Conservation (phyloP, 805 yeast genomes). For the Ogataea kodamae region DNA sequence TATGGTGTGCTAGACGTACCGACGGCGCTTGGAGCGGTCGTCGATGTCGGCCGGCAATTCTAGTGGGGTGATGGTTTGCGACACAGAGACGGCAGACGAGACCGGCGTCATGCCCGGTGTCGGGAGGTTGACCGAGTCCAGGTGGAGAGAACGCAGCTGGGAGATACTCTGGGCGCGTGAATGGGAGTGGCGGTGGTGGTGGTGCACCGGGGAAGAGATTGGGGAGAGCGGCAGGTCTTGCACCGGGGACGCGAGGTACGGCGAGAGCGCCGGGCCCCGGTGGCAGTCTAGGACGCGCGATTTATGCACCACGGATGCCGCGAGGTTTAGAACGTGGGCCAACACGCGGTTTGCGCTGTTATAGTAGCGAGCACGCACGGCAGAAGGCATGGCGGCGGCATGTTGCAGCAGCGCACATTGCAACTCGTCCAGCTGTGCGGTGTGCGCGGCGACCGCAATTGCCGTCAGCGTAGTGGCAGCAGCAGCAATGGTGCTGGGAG, state of each 20-base stretch:
- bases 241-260: constrained; percentile 15
- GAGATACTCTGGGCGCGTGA: constrained; percentile 26
- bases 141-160: constrained; percentile 20
- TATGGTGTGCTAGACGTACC: constrained; percentile 3
- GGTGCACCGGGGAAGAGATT: constrained; percentile 30
- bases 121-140: constrained; percentile 23
- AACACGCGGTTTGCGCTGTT: constrained; percentile 20
- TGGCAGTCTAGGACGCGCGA: constrained; percentile 20
- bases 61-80: constrained; percentile 23
- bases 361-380: constrained; percentile 27
- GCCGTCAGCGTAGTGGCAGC: constrained; percentile 48
- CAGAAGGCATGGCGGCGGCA: constrained; percentile 24
- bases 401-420: constrained; percentile 27
- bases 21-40: constrained; percentile 9
- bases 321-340: constrained; percentile 26
- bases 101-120: constrained; percentile 34
- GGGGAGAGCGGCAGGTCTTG: constrained; percentile 31
- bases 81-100: constrained; percentile 11
- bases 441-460: constrained; percentile 38
- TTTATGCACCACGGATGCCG: constrained; percentile 25
- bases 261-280: constrained; percentile 10
- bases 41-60: constrained; percentile 12
- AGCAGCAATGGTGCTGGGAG: constrained; percentile 45
- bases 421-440: constrained; percentile 29
- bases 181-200: constrained; percentile 16